phyloP scores from a whole-genome alignment of 1,139 yeast genomes.

The Debaryomycetaceae sp. region DNA sequence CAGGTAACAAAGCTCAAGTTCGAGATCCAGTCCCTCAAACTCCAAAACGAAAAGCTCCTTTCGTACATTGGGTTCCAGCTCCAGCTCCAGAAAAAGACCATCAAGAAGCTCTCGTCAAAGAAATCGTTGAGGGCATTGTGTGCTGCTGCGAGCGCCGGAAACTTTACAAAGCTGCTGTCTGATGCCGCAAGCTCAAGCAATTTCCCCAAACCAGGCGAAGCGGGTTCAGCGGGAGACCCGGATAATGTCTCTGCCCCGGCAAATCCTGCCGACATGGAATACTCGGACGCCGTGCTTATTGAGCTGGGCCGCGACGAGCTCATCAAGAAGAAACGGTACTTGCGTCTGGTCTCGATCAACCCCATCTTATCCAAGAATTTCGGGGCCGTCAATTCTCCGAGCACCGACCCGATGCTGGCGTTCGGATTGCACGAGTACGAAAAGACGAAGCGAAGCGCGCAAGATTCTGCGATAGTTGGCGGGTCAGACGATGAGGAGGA shows the following conservation, averaged over 20 bases:
- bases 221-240: not conserved
- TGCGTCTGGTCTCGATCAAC: slow-evolving; percentile 35
- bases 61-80: slow-evolving; percentile 49
- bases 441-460: slow-evolving; percentile 4
- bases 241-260: not conserved
- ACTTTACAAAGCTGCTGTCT: too few relatives aligned
- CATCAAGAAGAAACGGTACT: slow-evolving; percentile 34
- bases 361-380: slow-evolving; percentile 25
- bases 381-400: slow-evolving; percentile 3
- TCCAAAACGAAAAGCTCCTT: slow-evolving; percentile 45
- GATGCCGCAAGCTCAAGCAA: too few relatives aligned
- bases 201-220: too few relatives aligned
- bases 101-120: slow-evolving; percentile 29
- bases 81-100: slow-evolving; percentile 38
- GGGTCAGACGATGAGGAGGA: slow-evolving; percentile 4
- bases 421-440: too few relatives aligned
- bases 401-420: not conserved
- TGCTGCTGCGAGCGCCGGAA: slow-evolving; percentile 8
- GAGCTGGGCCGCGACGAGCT: slow-evolving; percentile 31
- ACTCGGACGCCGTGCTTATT: slow-evolving; percentile 45
- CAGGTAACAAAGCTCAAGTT: slow-evolving; percentile 43
- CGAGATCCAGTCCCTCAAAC: slow-evolving; percentile 41
- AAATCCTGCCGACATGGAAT: slow-evolving; percentile 20
- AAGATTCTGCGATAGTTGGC: slow-evolving; percentile 1
- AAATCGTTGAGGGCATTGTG: slow-evolving; percentile 15